Evolutionary conservation across 768 basidiomycete species (phyloP).

Genomic region (Tulasnella calospora): DNA sequence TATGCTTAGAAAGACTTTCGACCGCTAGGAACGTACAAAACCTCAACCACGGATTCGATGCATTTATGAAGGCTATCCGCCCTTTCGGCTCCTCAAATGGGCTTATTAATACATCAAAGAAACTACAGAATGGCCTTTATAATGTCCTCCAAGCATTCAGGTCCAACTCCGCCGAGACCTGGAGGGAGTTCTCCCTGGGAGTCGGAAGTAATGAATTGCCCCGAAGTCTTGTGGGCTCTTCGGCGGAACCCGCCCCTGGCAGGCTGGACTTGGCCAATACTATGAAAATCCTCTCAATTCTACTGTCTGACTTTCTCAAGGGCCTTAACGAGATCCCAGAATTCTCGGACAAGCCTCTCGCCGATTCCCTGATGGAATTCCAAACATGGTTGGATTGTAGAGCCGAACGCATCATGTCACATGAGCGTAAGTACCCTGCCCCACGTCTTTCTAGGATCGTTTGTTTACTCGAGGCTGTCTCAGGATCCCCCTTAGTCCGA

Average conservation of each 20-base stretch:
- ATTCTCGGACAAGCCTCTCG: constrained; percentile 60
- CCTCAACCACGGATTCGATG: constrained; percentile 67
- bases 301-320: constrained; percentile 60
- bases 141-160: constrained; percentile 65
- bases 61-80: constrained; percentile 71
- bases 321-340: constrained; percentile 75
- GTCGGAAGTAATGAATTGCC: constrained; percentile 37
- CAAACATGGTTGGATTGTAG: constrained; percentile 72
- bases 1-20: neutral
- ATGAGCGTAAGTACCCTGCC: constrained; percentile 38
- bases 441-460: constrained; percentile 64
- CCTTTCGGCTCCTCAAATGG: constrained; percentile 74
- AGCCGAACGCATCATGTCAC: constrained; percentile 64
- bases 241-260: constrained; percentile 48
- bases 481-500: neutral
- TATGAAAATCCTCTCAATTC: constrained; percentile 56
- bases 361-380: constrained; percentile 60
- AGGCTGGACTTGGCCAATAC: constrained; percentile 59
- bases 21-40: constrained; percentile 50
- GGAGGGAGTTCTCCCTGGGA: constrained; percentile 49
- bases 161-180: constrained; percentile 69
- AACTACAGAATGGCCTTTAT: constrained; percentile 62
- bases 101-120: constrained; percentile 66
- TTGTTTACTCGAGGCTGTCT: constrained; percentile 67
- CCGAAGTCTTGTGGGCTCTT: neutral